Conservation (phyloP, 495 filamentous ascomycete genomes). For the Xylaria nigripes region DNA sequence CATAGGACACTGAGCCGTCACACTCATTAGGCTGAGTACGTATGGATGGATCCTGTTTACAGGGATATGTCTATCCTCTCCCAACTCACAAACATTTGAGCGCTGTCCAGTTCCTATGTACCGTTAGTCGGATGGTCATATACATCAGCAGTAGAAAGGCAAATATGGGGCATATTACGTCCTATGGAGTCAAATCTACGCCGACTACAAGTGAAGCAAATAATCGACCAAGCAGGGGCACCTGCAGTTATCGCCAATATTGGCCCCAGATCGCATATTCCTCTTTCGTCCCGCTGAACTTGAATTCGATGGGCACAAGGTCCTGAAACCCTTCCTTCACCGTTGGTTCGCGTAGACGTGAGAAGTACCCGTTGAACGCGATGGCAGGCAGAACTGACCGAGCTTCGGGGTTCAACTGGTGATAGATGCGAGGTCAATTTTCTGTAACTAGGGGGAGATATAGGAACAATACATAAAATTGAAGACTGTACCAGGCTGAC, state of each 20-base stretch:
- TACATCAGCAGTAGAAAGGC: no score
- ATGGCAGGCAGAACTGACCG: slow-evolving; percentile 64
- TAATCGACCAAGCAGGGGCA: background rate
- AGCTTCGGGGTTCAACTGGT: slow-evolving; percentile 77
- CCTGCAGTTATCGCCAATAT: slow-evolving; percentile 55
- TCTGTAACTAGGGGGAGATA: slow-evolving; percentile 10
- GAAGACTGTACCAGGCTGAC: slow-evolving; percentile 12
- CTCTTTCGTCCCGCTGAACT: slow-evolving; percentile 38
- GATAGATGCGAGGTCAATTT: slow-evolving; percentile 1
- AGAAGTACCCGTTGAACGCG: slow-evolving; percentile 67
- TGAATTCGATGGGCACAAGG: slow-evolving; percentile 60
- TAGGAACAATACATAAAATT: slow-evolving; percentile 9
- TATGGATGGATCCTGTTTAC: no score
- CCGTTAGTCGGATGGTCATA: no score
- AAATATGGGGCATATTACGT: no score
- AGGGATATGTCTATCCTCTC: no score
- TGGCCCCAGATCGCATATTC: slow-evolving; percentile 58
- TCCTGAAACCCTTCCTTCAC: slow-evolving; percentile 77
- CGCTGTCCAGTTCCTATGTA: no score
- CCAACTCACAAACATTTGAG: no score
- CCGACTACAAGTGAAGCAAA: background rate
- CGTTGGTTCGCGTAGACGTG: slow-evolving; percentile 63
- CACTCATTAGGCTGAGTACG: no score
- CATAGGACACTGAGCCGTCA: no score
- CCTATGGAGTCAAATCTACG: no score